Conservation (phyloP, 257 asterid genomes). For the Penstemon davidsonii region DNA sequence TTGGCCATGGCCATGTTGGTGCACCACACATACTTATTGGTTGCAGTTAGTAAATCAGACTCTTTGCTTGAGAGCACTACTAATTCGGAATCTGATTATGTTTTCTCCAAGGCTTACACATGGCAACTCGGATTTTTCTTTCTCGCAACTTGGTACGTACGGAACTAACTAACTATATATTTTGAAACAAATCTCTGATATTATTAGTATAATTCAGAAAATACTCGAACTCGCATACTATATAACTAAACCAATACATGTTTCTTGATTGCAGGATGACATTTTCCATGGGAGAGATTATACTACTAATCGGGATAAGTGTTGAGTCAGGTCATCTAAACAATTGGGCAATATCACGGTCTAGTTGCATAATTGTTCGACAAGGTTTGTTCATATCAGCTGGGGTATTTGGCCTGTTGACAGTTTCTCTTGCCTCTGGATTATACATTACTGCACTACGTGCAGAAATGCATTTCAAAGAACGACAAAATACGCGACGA, state of each 20-base stretch:
- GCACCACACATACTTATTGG: slow-evolving; percentile 62
- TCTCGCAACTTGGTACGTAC: slow-evolving; percentile 64
- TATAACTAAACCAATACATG: background rate
- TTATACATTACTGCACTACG: slow-evolving; percentile 64
- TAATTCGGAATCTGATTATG: slow-evolving; percentile 55
- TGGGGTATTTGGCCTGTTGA: slow-evolving; percentile 67
- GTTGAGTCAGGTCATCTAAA: slow-evolving; percentile 88
- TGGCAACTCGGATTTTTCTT: slow-evolving; percentile 85
- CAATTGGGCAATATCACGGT: slow-evolving; percentile 57
- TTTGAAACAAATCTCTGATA: no score
- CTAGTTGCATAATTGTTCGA: slow-evolving; percentile 50
- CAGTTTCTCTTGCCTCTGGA: slow-evolving; percentile 70
- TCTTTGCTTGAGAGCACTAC: slow-evolving; percentile 35
- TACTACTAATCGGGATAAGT: slow-evolving; percentile 67
- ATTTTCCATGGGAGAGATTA: slow-evolving; percentile 78
- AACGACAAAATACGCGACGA: slow-evolving; percentile 41
- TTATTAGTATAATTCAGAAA: no score
- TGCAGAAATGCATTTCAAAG: slow-evolving; percentile 38
- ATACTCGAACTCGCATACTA: no score
- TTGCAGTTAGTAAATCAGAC: slow-evolving; percentile 56
- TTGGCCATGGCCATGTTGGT: slow-evolving; percentile 73
- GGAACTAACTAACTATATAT: no score
- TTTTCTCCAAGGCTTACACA: slow-evolving; percentile 43
- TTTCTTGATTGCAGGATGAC: slow-evolving; percentile 47
- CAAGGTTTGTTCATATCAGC: slow-evolving; percentile 77